Evolutionary conservation across 106 monocot genomes (phyloP), one percentile per base, ranked within the genome.

Genomic region (Acorus gramineus): DNA sequence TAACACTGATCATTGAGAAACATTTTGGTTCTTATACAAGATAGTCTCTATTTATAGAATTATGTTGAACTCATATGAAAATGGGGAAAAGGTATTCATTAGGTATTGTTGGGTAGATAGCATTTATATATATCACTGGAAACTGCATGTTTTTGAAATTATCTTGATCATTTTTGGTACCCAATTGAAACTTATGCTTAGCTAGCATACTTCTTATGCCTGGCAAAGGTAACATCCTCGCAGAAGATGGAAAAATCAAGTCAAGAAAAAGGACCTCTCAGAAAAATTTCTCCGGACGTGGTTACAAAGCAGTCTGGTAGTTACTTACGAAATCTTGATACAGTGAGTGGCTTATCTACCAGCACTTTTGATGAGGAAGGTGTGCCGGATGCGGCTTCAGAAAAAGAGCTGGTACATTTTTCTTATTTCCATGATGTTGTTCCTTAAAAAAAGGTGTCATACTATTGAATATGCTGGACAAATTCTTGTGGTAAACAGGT

Each of bases 401-500:
- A 98, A 65, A 98, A 89, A 60, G 92, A 98, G 3, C 77, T 88
- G 77, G 98, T 98, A 79, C 2, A 57, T 44, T 50, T 7, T 52
- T 42, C 46, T 50, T 42, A 5, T 42, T 3, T 71, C 44, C 46
- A 11, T 56, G 10, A 11, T 60, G 11, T 5, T 46, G 5, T 59
- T 72, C 42, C 50, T 48, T 4, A 46, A 55, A 14, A 14, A 28
- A 63, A 8, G n/a, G n/a, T 62, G 7, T 12, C 49, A 49, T 9
- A 60, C 47, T 10, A 11, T 65, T 42, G 4, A 68, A 3, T 63
- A 48, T n/a, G 9, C 7, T 45, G 7, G 53, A 4, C 48, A 59
- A 12, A 5, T 61, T 54, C 4, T 74, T 44, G 13, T 63, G 55
- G 47, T 76, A 60, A 45, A 58, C n/a, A 46, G 12, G 11, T 8